Percentiles rank a stretch among this genome's conserved stretches.
Evolutionary conservation across 352 stramenopile species (phyloP).

Genomic region (Globisporangium cystogenes): DNA sequence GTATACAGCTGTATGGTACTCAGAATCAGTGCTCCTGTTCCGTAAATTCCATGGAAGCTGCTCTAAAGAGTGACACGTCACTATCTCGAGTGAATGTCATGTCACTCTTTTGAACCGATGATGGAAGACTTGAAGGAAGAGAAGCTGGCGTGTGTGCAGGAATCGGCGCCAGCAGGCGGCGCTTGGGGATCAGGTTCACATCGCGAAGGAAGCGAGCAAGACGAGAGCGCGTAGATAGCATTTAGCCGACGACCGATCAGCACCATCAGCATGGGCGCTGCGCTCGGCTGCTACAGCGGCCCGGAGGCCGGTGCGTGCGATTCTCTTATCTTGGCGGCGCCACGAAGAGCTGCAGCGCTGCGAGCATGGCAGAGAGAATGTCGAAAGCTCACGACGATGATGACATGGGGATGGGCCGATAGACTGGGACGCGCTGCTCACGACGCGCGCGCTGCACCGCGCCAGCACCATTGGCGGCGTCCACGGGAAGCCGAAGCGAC

Average conservation of each 20-base stretch:
- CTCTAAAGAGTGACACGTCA: too few relatives aligned
- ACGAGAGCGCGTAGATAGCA: neutral
- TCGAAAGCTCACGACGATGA: neutral
- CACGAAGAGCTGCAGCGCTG: neutral
- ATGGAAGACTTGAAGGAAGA: too few relatives aligned
- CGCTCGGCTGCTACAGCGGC: slow-evolving; percentile 45
- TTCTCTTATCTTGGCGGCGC: too few relatives aligned
- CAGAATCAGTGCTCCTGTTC: too few relatives aligned
- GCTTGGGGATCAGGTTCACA: too few relatives aligned
- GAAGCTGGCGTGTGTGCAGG: too few relatives aligned
- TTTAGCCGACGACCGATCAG: neutral
- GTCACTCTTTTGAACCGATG: too few relatives aligned
- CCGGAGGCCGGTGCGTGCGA: slow-evolving; percentile 6
- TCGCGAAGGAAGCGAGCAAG: neutral
- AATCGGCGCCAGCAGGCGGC: too few relatives aligned
- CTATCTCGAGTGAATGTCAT: too few relatives aligned
- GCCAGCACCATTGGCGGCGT: neutral
- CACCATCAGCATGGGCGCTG: slow-evolving; percentile 53
- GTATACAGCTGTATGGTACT: too few relatives aligned
- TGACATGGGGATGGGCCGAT: neutral
- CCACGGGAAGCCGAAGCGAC: slow-evolving; percentile 7
- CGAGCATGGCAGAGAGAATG: neutral
- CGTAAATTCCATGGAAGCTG: too few relatives aligned
- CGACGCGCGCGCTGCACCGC: slow-evolving; percentile 1
- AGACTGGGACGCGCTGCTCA: slow-evolving; percentile 15